Evolutionary conservation across 441 rosid genomes (phyloP).

Genomic region (Geranium incanum): DNA sequence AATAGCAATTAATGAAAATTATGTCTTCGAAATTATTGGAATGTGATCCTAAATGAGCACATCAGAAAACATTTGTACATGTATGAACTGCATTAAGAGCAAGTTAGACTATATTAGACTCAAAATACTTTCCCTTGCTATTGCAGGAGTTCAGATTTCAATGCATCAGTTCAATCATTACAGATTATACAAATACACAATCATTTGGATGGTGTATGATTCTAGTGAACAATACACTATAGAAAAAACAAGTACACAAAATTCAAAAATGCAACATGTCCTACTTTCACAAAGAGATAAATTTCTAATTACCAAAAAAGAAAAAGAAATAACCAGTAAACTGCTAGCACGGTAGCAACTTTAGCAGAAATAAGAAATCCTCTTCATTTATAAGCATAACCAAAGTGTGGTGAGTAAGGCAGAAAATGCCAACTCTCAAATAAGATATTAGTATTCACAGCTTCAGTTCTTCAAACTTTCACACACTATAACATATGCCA

Average conservation of each 20-base stretch:
- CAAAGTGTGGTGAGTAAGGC: background rate
- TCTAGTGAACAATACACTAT: background rate
- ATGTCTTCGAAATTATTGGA: background rate
- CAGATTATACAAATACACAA: background rate
- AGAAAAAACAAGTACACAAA: background rate
- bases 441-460: background rate
- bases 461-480: constrained; percentile 8
- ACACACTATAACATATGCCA: background rate
- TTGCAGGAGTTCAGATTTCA: background rate
- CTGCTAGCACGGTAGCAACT: constrained; percentile 1
- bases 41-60: background rate
- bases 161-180: background rate
- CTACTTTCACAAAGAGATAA: background rate
- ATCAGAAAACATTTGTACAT: background rate
- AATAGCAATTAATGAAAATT: constrained; percentile 1
- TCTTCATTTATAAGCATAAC: background rate
- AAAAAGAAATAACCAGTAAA: background rate
- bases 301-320: background rate
- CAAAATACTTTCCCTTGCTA: constrained; percentile 10
- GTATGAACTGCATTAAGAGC: constrained; percentile 9
- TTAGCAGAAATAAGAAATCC: constrained; percentile 1
- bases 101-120: background rate
- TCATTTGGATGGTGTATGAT: constrained; percentile 1
- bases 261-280: background rate
- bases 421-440: background rate